phyloP scores from a whole-genome alignment of 2,329 filamentous ascomycete species.

The Phialophora macrospora region DNA sequence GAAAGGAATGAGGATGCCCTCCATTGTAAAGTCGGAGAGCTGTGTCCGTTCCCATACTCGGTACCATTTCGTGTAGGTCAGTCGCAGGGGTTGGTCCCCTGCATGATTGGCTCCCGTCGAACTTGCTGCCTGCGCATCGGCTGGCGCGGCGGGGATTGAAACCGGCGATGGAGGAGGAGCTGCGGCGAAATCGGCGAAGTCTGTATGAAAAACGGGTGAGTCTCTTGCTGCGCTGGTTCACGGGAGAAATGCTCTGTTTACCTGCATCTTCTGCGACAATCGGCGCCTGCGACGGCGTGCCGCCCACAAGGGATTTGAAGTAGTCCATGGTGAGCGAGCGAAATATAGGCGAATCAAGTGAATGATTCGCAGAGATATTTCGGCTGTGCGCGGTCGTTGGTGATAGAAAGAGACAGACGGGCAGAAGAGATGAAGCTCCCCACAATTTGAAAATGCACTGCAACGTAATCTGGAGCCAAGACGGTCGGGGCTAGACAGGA shows the following conservation, averaged over 20 bases:
- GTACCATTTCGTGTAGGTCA: constrained; percentile 89
- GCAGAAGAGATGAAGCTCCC: constrained; percentile 12
- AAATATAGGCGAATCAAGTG: constrained; percentile 28
- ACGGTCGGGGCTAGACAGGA: neutral
- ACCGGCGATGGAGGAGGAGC: constrained; percentile 41
- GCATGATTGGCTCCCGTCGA: constrained; percentile 33
- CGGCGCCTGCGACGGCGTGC: constrained; percentile 38
- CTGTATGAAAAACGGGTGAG: constrained; percentile 53
- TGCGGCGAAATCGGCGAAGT: constrained; percentile 92
- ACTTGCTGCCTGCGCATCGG: constrained; percentile 55
- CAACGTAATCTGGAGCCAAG: constrained; percentile 6
- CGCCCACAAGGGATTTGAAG: constrained; percentile 40
- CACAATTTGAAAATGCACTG: constrained; percentile 10
- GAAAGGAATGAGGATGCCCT: constrained; percentile 78
- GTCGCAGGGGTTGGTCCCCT: constrained; percentile 49
- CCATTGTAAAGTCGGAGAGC: constrained; percentile 81
- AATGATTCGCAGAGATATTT: constrained; percentile 32
- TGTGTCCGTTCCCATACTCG: constrained; percentile 90
- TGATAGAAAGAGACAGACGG: constrained; percentile 11
- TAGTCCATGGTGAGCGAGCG: constrained; percentile 35
- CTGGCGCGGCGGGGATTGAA: constrained; percentile 54
- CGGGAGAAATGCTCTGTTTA: constrained; percentile 22
- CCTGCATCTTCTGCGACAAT: constrained; percentile 39
- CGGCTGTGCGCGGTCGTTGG: neutral
- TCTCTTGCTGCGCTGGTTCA: neutral